phyloP scores from a whole-genome alignment of 1,284 basidiomycete species.

The Tausonia pullulans region DNA sequence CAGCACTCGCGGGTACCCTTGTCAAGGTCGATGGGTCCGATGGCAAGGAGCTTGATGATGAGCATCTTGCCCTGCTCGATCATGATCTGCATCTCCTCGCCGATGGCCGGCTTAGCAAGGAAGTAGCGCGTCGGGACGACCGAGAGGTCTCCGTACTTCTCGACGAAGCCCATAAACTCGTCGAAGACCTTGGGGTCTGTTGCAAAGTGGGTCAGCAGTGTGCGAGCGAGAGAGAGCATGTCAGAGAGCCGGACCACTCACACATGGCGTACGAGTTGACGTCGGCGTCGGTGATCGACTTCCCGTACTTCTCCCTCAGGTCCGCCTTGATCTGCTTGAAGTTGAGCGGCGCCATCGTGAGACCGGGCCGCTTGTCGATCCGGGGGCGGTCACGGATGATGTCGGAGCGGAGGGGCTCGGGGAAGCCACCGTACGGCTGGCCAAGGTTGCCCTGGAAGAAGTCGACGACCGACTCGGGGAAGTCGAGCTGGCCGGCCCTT shows the following conservation, averaged over 20 bases:
- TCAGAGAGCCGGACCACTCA: conserved; percentile 24
- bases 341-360: conserved; percentile 73
- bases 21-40: conserved; percentile 83
- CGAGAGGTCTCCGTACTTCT: conserved; percentile 93
- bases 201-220: background rate
- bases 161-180: conserved; percentile 87
- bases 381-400: conserved; percentile 89
- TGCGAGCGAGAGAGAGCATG: background rate
- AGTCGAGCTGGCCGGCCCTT: conserved; percentile 81
- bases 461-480: conserved; percentile 91
- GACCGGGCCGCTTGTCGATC: conserved; percentile 87
- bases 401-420: conserved; percentile 81
- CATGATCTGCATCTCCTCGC: conserved; percentile 91
- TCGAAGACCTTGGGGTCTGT: conserved; percentile 68
- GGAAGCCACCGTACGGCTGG: conserved; percentile 95
- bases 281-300: conserved; percentile 83
- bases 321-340: conserved; percentile 94
- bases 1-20: conserved; percentile 91
- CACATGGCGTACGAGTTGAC: conserved; percentile 92
- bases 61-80: conserved; percentile 97
- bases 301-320: conserved; percentile 85
- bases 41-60: conserved; percentile 90
- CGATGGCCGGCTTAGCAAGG: conserved; percentile 79
- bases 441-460: conserved; percentile 98
- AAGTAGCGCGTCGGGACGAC: conserved; percentile 95